These are phyloP conservation scores for Plantago lanceolata DNA, from an alignment of 305 asterid genomes.

Conservation along the genomic window DNA sequence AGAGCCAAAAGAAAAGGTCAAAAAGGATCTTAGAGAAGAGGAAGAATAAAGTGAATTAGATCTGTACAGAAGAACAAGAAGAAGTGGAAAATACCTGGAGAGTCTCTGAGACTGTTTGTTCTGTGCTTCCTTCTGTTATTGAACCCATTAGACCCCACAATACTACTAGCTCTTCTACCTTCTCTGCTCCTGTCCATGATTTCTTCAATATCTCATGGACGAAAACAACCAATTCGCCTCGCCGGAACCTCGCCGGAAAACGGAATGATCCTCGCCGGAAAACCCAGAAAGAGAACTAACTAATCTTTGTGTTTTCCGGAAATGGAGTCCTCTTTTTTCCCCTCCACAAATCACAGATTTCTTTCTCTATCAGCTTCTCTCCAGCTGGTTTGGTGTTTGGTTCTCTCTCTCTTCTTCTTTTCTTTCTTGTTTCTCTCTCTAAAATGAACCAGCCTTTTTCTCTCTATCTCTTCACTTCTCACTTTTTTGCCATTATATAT, in stretches of 20 bases:
- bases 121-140: constrained; percentile 65
- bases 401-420: constrained; percentile 10
- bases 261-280: constrained; percentile 30
- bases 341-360: constrained; percentile 22
- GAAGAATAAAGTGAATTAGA: background rate
- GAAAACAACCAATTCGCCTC: background rate
- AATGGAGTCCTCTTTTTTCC: constrained; percentile 32
- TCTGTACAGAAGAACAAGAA: background rate
- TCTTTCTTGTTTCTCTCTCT: constrained; percentile 9
- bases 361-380: background rate
- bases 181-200: constrained; percentile 91
- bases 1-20: constrained; percentile 11
- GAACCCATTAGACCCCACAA: constrained; percentile 82
- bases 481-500: background rate
- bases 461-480: constrained; percentile 2
- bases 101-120: constrained; percentile 76
- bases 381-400: background rate
- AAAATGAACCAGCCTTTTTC: constrained; percentile 20
- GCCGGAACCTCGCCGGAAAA: constrained; percentile 34
- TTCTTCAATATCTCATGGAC: constrained; percentile 24
- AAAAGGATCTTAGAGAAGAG: constrained; percentile 31
- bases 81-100: constrained; percentile 60
- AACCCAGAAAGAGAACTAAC: constrained; percentile 31
- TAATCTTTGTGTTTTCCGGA: constrained; percentile 29
- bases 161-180: constrained; percentile 66